Base-by-base conservation (phyloP, 305 asterid genomes). In the Solanum aculeatissimum region DNA sequence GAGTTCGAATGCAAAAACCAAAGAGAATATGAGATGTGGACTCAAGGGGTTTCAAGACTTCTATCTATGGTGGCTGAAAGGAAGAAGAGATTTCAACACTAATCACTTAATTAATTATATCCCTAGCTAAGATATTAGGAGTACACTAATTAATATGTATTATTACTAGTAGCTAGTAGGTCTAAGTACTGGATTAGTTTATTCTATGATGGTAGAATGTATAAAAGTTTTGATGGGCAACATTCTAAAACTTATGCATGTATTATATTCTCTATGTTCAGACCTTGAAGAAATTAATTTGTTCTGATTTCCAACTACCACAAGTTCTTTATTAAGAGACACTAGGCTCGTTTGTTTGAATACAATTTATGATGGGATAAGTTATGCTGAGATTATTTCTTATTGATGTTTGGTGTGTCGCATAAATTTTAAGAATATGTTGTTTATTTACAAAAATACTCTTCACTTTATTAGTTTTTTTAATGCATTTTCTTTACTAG, bases 11-110 rank as follows among this genome's bases (percentile, higher is more conserved):
- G 98, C 89, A 94, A 85, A 92, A 97, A 89, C 79, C 95, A 93
- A 72, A 92, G 92, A 70, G 99, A 97, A 82, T 94, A 97, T 3
- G 98, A 97, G 62, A 95, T 94, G 93, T 97, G 99, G 99, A 97
- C 99, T 16, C 97, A 93, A 86, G 99, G 99, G 1, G 98, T 97
- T 77, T 92, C 95, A 0, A 92, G 99, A 92, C 99, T 97, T 86
- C 92, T 97, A 14, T 87, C 97, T 10, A 83, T 95, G 80, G 99
- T 95, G 14, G 93, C 97, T 2, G 97, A 97, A 75, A 91, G 90
- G 90, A 95, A 93, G 90, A 88, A 75, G 83, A 93, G 63, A 86
- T 92, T 88, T 71, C 71, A 85, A 68, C 91, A 84, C 62, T 91
- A 88, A 83, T 16, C 58, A 77, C 4, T 1, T 45, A n/a, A 83